Base-by-base conservation (phyloP, 257 asterid species). In the Solanum okadae region DNA sequence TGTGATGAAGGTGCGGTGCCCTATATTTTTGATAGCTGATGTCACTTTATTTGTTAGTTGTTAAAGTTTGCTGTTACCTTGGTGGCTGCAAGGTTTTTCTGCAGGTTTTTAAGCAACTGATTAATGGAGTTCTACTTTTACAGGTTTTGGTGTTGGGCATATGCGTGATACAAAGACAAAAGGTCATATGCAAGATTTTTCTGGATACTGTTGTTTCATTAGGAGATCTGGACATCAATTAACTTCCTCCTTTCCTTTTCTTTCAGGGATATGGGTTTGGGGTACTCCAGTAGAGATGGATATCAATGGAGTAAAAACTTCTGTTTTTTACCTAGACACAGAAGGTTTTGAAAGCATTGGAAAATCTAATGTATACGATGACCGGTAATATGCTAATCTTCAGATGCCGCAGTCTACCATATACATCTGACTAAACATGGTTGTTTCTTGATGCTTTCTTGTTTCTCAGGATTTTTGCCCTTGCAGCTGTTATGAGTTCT, bases 271-370 rank as follows among this genome's bases (percentile, higher is more conserved):
- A 90, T 96, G 99, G 99, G 98, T 96, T 56, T 97, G 99, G 99
- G 99, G 98, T 87, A 79, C 93, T 89, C 99, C 98, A 86, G 6
- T 95, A 14, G 98, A 94, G 88, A 29, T 95, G 93, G 96, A 97
- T 37, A 90, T 97, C 52, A 90, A 87, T 88, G 99, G 99, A 88
- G 95, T 95, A 82, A 95, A 92, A 90, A 97, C 98, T 56, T 97
- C 99, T 86, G 96, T 97, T 86, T 92, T 97, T 93, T 97, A 93
- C 92, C 98, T 97, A 79, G 99, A 97, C 87, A 97, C 99, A 0
- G 99, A 97, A 93, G 99, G 99, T 83, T 97, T 97, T 92, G 99
- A 97, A 94, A 97, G 99, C 91, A 85, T 97, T 91, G 99, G 99
- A 92, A 97, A 97, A 93, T 96, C 99, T 85, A 97, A 97, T 88